Conservation (phyloP, 2,329 filamentous ascomycete species). For the Cercospora sp. region DNA sequence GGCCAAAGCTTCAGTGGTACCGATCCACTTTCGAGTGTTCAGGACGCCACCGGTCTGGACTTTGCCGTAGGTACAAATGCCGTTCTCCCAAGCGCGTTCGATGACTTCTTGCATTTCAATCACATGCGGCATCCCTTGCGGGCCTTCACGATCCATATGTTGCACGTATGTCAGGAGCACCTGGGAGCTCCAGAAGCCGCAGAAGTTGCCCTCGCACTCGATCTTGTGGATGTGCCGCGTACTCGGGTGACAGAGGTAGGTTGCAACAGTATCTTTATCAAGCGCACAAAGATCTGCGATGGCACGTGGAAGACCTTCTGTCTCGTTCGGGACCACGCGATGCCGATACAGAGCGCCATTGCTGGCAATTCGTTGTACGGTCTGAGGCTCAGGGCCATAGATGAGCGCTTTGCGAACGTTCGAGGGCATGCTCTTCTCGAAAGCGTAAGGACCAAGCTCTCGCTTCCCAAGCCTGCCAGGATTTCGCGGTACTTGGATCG, state of each 20-base stretch:
- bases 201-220: constrained; percentile 82
- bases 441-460: constrained; percentile 52
- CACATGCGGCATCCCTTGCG: constrained; percentile 65
- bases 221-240: constrained; percentile 82
- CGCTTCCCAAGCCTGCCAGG: constrained; percentile 38
- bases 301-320: constrained; percentile 47
- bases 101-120: constrained; percentile 83
- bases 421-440: constrained; percentile 48
- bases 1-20: constrained; percentile 84
- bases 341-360: constrained; percentile 46
- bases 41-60: constrained; percentile 82
- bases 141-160: constrained; percentile 26
- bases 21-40: constrained; percentile 93
- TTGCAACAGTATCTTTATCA: constrained; percentile 64
- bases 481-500: constrained; percentile 15
- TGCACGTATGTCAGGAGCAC: constrained; percentile 80
- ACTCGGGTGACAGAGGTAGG: constrained; percentile 75
- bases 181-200: constrained; percentile 93
- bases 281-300: constrained; percentile 55
- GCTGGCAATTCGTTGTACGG: constrained; percentile 44
- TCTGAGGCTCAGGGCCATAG: constrained; percentile 43
- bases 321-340: constrained; percentile 48
- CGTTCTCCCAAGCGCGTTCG: constrained; percentile 82
- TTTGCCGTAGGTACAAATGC: constrained; percentile 72
- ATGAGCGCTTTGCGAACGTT: constrained; percentile 46